These are phyloP conservation scores for Lasiosphaeria ovina DNA, from an alignment of 495 filamentous ascomycete genomes.

Conservation along the genomic window DNA sequence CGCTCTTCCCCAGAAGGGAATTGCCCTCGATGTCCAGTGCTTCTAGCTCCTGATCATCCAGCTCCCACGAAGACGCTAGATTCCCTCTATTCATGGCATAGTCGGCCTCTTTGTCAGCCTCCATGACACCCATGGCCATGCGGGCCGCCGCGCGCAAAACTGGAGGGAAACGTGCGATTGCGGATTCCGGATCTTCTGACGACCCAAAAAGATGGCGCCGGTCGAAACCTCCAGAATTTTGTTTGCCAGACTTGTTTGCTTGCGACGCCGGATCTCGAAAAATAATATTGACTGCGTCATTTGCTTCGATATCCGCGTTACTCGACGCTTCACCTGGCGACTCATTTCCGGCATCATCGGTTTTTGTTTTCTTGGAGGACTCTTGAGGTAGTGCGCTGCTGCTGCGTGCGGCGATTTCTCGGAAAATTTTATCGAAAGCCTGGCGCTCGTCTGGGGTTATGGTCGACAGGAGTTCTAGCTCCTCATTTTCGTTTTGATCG, in stretches of 20 bases:
- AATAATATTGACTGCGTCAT: slow-evolving; percentile 24
- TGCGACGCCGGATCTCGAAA: slow-evolving; percentile 34
- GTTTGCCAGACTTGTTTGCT: neutral
- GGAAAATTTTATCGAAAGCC: slow-evolving; percentile 59
- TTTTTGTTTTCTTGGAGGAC: neutral
- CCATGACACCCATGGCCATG: slow-evolving; percentile 33
- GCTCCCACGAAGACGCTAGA: neutral
- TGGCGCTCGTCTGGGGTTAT: slow-evolving; percentile 56
- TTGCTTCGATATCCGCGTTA: too few species aligned
- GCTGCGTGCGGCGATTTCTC: slow-evolving; percentile 44
- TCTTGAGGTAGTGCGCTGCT: neutral
- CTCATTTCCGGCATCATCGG: neutral
- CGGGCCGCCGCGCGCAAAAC: slow-evolving; percentile 40
- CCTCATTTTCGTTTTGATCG: slow-evolving; percentile 5
- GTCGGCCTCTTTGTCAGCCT: slow-evolving; percentile 3
- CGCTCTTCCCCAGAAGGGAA: slow-evolving; percentile 7
- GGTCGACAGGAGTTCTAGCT: slow-evolving; percentile 37
- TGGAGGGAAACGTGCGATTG: slow-evolving; percentile 41
- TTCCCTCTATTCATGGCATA: neutral
- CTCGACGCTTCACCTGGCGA: too few species aligned
- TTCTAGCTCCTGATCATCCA: neutral
- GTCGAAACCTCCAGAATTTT: neutral
- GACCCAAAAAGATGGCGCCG: slow-evolving; percentile 16
- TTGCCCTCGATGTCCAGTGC: neutral
- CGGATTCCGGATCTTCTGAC: slow-evolving; percentile 28